Evolutionary conservation across 1,284 basidiomycete genomes (phyloP).

Genomic region (Cyathus olla): DNA sequence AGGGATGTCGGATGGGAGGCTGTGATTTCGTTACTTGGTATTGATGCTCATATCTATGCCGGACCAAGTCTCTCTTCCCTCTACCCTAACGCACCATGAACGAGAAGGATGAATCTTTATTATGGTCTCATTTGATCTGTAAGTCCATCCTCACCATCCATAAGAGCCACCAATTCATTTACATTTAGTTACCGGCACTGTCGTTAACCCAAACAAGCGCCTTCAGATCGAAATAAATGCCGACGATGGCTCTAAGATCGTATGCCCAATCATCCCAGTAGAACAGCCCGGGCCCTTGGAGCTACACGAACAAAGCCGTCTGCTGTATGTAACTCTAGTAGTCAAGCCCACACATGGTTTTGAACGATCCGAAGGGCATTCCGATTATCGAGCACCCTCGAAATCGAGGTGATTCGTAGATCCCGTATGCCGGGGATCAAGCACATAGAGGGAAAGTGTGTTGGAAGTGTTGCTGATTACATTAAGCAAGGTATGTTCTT

Average conservation of each 20-base stretch:
- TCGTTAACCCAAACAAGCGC: not conserved
- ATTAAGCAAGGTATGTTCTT: not conserved
- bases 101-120: not conserved
- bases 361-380: not conserved
- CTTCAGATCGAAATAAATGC: not conserved
- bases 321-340: not conserved
- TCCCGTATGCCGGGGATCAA: not conserved
- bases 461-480: not conserved
- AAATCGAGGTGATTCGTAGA: not conserved
- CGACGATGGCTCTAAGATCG: not conserved
- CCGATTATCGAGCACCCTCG: not conserved
- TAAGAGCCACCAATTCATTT: not conserved
- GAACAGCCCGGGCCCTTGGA: not conserved
- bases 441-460: not conserved
- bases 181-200: not conserved
- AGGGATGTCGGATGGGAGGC: too few species aligned
- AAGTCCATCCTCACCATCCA: not conserved
- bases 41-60: too few species aligned
- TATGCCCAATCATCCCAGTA: not conserved
- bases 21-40: too few species aligned
- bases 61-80: too few species aligned
- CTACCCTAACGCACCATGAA: too few species aligned
- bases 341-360: not conserved
- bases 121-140: not conserved
- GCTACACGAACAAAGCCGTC: not conserved